Evolutionary conservation across 495 filamentous ascomycete species (phyloP).

Genomic region (Tuber magnatum): DNA sequence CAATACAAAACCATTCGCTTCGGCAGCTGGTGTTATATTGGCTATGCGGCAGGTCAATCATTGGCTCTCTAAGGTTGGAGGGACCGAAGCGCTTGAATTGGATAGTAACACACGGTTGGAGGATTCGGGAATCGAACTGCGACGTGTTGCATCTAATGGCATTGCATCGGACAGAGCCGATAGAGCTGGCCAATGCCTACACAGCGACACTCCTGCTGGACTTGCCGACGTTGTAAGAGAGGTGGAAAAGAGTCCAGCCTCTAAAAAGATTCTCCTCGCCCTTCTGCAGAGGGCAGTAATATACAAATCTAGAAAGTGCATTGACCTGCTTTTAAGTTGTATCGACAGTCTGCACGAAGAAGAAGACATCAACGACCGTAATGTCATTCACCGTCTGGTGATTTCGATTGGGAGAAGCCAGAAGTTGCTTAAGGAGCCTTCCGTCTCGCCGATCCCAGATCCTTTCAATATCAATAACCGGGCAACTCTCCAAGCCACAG

Average conservation of each 20-base stretch:
- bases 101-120: slow-evolving; percentile 25
- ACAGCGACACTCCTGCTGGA: slow-evolving; percentile 59
- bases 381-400: slow-evolving; percentile 84
- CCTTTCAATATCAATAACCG: neutral
- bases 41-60: slow-evolving; percentile 74
- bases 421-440: slow-evolving; percentile 43
- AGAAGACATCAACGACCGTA: slow-evolving; percentile 87
- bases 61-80: slow-evolving; percentile 76
- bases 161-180: slow-evolving; percentile 63
- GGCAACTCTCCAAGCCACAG: slow-evolving; percentile 13
- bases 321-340: slow-evolving; percentile 59
- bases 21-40: slow-evolving; percentile 57
- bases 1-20: slow-evolving; percentile 74
- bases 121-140: slow-evolving; percentile 43
- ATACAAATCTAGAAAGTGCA: slow-evolving; percentile 58
- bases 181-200: slow-evolving; percentile 67
- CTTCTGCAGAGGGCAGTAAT: slow-evolving; percentile 79
- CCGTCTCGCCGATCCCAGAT: slow-evolving; percentile 42
- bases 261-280: slow-evolving; percentile 61
- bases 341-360: slow-evolving; percentile 70
- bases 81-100: slow-evolving; percentile 64
- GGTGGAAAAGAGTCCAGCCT: slow-evolving; percentile 48
- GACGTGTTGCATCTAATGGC: slow-evolving; percentile 57
- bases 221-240: slow-evolving; percentile 57
- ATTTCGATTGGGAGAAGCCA: slow-evolving; percentile 80